Evolutionary conservation across 2,329 filamentous ascomycete genomes (phyloP).

Genomic region (Hysterium pulicare): DNA sequence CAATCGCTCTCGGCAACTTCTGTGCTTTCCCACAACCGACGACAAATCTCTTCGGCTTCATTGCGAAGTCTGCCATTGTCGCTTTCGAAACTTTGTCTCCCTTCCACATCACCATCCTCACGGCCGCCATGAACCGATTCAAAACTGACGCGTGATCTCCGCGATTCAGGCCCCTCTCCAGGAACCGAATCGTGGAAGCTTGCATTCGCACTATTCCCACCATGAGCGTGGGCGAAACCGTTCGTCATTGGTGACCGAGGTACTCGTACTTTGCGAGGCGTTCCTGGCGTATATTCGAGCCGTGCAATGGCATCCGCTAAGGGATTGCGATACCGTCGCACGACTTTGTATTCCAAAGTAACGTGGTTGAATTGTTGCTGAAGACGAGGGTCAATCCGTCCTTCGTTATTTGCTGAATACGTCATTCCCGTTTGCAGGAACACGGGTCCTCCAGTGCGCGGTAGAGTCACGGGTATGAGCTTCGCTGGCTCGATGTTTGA

Average conservation of each 20-base stretch:
- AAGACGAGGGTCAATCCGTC: conserved; percentile 58
- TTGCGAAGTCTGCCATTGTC: conserved; percentile 23
- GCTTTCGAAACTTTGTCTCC: conserved; percentile 26
- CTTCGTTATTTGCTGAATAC: conserved; percentile 33
- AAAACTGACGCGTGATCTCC: conserved; percentile 29
- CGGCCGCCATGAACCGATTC: conserved; percentile 17
- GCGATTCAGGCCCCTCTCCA: conserved; percentile 21
- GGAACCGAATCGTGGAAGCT: conserved; percentile 29
- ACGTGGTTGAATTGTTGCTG: conserved; percentile 65
- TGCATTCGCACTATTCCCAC: conserved; percentile 15
- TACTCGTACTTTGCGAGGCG: conserved; percentile 22
- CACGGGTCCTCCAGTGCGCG: conserved; percentile 32
- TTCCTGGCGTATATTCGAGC: conserved; percentile 51
- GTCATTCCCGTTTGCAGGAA: conserved; percentile 34
- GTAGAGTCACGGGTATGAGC: conserved; percentile 38
- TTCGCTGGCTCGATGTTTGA: conserved; percentile 66
- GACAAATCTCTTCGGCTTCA: conserved; percentile 39
- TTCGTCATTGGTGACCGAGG: conserved; percentile 20
- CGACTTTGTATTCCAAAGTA: conserved; percentile 70
- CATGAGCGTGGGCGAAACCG: conserved; percentile 15
- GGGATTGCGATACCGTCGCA: conserved; percentile 69
- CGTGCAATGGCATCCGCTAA: conserved; percentile 61
- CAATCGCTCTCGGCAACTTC: conserved; percentile 36
- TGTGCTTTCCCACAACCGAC: conserved; percentile 39
- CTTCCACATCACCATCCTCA: conserved; percentile 21